phyloP scores from a whole-genome alignment of 768 basidiomycete species.

The Amanita pallidorosea region DNA sequence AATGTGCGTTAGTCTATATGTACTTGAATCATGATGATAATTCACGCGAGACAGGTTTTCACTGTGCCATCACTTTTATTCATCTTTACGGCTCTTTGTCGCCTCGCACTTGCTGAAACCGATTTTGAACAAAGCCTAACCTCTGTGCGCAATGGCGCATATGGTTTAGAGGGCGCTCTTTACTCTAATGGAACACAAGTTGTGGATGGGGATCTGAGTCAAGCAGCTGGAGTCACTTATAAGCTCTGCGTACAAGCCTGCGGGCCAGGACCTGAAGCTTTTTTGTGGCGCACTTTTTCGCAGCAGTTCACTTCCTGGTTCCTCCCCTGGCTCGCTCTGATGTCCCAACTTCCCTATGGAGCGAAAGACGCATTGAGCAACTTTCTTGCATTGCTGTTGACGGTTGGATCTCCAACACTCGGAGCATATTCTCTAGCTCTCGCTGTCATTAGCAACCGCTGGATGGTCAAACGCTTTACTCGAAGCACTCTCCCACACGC shows the following conservation, averaged over 20 bases:
- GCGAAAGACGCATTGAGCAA: conserved; percentile 27
- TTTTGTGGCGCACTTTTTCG: conserved; percentile 22
- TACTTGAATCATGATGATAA: no score
- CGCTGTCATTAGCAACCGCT: conserved; percentile 31
- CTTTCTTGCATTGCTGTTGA: conserved; percentile 28
- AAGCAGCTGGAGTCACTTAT: neutral
- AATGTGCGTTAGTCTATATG: no score
- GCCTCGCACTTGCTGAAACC: neutral
- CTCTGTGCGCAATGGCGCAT: neutral
- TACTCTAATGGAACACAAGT: neutral
- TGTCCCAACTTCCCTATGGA: conserved; percentile 43
- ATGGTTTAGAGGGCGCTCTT: neutral
- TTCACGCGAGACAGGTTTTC: no score
- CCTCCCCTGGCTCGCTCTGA: conserved; percentile 35
- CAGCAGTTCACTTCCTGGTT: conserved; percentile 35
- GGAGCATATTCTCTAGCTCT: conserved; percentile 34
- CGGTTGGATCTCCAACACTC: conserved; percentile 32
- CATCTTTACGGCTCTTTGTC: no score
- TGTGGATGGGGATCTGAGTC: neutral
- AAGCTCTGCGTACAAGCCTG: conserved; percentile 9
- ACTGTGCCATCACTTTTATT: no score
- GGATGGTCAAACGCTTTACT: conserved; percentile 24
- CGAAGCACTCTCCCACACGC: conserved; percentile 19
- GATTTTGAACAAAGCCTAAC: neutral
- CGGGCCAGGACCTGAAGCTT: conserved; percentile 15